Evolutionary conservation across 2,329 filamentous ascomycete genomes (phyloP), one percentile per base, ranked within the genome.

Genomic region (Sporothrix sp.): DNA sequence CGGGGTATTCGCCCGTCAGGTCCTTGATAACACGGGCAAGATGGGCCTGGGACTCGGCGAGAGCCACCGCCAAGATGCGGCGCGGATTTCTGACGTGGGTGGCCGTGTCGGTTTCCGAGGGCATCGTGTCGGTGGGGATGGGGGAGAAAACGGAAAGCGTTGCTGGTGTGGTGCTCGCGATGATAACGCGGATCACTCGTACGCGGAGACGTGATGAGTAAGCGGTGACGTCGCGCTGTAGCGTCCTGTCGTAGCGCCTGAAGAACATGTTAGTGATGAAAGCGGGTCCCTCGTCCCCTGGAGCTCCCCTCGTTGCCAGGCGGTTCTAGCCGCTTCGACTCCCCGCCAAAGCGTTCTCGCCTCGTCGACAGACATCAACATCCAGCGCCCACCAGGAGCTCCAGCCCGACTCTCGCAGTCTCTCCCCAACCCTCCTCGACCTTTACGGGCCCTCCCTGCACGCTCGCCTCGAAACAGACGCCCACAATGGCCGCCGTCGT

Each of bases 31-130:
- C 64, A 21, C 65, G 65, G 52, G 68, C 66, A 13, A 81, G 63
- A 28, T 73, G 69, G 6, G 71, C 65, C 7, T 64, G 69, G 51
- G 71, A 71, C 32, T 65, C 69, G 51, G 68, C 68, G 37, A 72
- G 65, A n/a, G 71, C 74, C 5, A 83, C 73, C 14, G 78, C 78
- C 32, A 84, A 65, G 49, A 82, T 75, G 25, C 80, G 69, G 46
- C 77, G 70, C 10, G 78, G 73, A 58, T 78, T 74, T 20, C 25
- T 23, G 35, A 54, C 30, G 5, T 53, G 37, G 6, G 32, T 21
- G 32, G 32, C 6, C 7, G 13, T 33, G 25, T n/a, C n/a, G n/a
- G n/a, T n/a, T n/a, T n/a, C n/a, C n/a, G n/a, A n/a, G n/a, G n/a
- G n/a, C n/a, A n/a, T n/a, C n/a, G n/a, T n/a, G n/a, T n/a, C n/a